Base-by-base conservation (phyloP, 2,329 filamentous ascomycete species). In the Phyllosticta citrichinensis region DNA sequence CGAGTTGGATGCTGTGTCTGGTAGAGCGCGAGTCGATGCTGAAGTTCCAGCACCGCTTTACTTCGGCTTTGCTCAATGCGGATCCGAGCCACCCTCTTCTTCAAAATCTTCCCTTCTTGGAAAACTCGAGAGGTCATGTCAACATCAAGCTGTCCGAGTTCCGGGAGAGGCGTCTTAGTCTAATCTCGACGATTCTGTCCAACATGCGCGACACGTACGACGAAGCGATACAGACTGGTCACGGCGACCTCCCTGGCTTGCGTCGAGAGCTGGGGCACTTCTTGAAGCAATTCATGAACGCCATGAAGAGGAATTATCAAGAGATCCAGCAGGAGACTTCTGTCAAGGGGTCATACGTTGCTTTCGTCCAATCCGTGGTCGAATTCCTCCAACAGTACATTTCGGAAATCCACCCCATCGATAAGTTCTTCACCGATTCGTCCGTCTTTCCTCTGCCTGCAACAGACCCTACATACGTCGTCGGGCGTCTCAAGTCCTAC, bases 221-320 rank as follows among this genome's bases (percentile, higher is more conserved):
- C 5, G 66, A 67, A 1, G 65, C 68, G n/a, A 62, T 58, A 22
- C 51, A 55, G 11, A 20, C 33, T 1, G 35, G 52, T 8, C 27
- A 33, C 9, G 19, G 14, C 20, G 40, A 55, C 25, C 35, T 59
- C n/a, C 66, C 66, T 9, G 70, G 73, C 17, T 63, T 78, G 11
- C 77, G 75, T 57, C 73, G 75, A 60, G 73, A 76, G 33, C 85
- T 84, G 65, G 73, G 73, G 1, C 73, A 77, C 11, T 73, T 84
- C 52, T 74, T 86, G 9, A 77, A 78, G 62, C 71, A 75, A n/a
- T 68, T 86, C 62, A 86, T 86, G 84, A 72, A 71, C 8, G 74
- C 80, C 1, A 86, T 87, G 83, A 84, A 82, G 67, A 72, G 72
- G 47, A 85, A 85, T 62, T 86, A 85, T 62, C 76, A 80, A 62